Base-by-base conservation (phyloP, 2,329 filamentous ascomycete genomes). In the Colletotrichum aenigma region DNA sequence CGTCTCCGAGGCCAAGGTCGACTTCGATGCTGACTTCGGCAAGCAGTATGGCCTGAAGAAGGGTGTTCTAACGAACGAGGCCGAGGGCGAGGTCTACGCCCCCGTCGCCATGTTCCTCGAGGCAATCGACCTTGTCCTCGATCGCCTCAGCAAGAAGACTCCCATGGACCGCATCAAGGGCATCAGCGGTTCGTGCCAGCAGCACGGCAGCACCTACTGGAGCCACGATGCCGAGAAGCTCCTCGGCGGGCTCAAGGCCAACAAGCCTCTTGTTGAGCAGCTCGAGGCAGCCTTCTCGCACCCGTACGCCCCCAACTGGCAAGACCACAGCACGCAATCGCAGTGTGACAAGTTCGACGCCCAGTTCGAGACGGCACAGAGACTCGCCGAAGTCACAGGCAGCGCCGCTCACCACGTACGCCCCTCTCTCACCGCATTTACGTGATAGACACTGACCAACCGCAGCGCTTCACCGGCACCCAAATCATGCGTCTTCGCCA, bases 201-300 rank as follows among this genome's bases (percentile, higher is more conserved):
- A 99, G 88, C 97, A 98, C 85, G 97, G 97, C 38, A 98, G 96
- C 83, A 96, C 98, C 32, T 98, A 97, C 87, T 98, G 96, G 96
- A 94, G 91, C 74, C 84, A 87, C 60, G 86, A 92, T 72, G 96
- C 95, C 7, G 94, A 94, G 82, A 81, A 84, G 9, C 81, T 94
- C 58, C 89, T 98, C 58, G 86, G 83, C 6, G 86, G 81, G 15
- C 86, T 98, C 58, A 89, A 95, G 78, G 82, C 89, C 4, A 85
- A 85, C 24, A 91, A 90, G 82, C 86, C 89, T 1, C 87, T 98
- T 62, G 89, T 94, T 66, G 92, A 94, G 76, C 96, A 98, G 86
- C 87, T 98, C 30, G 85, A 87, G 12, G 87, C 86, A 4, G 94
- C 94, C 0, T 95, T 98, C 82, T 94, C 96, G 18, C 94, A 97